Evolutionary conservation across 768 basidiomycete genomes (phyloP).

Genomic region (Pholiota conissans): DNA sequence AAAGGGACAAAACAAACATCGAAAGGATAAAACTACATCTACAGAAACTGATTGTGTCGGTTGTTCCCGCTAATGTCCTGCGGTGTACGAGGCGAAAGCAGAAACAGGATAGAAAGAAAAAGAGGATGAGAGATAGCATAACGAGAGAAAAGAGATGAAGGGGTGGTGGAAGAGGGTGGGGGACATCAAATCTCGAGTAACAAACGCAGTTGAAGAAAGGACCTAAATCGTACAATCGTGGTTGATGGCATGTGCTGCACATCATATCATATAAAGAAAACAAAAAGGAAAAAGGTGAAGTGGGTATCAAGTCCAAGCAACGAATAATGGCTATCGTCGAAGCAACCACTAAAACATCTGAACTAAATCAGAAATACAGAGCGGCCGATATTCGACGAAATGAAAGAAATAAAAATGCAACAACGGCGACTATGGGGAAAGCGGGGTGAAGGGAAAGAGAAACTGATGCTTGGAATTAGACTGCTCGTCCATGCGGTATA

Average conservation of each 20-base stretch:
- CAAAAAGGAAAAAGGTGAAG: neutral
- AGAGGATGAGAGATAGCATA: neutral
- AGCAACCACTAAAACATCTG: too few species aligned
- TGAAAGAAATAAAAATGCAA: too few species aligned
- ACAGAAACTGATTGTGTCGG: neutral
- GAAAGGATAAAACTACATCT: slow-evolving; percentile 10
- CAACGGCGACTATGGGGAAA: too few species aligned
- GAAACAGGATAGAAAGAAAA: neutral
- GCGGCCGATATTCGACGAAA: too few species aligned
- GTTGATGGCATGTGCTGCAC: slow-evolving; percentile 21
- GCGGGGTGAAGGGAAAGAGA: too few species aligned
- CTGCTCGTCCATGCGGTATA: slow-evolving; percentile 16
- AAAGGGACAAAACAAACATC: neutral
- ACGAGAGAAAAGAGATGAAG: neutral
- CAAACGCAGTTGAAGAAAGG: slow-evolving; percentile 8
- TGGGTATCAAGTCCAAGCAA: neutral
- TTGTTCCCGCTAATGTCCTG: neutral
- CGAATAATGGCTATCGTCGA: too few species aligned
- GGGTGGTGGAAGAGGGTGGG: neutral
- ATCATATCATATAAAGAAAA: slow-evolving; percentile 16
- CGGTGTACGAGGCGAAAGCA: neutral
- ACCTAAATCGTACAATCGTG: slow-evolving; percentile 27
- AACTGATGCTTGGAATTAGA: too few species aligned
- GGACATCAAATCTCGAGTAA: slow-evolving; percentile 19
- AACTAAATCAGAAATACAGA: too few species aligned